Percentiles rank a stretch among this genome's conserved stretches.
Evolutionary conservation across 306 rosid genomes (phyloP).

Genomic region (Senna siamea): DNA sequence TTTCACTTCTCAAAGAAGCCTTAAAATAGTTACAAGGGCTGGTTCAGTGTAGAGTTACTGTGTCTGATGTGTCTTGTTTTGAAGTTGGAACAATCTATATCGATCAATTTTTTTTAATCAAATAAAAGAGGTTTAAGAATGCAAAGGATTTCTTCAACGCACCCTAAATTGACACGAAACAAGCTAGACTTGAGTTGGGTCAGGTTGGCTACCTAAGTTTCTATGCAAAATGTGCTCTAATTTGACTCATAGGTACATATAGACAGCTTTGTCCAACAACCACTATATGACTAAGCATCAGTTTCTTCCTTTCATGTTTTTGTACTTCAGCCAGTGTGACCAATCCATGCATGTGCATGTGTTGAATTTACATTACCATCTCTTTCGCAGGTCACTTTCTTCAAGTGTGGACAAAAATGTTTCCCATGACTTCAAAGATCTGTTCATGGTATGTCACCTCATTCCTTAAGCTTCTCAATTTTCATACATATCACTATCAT

Average conservation of each 20-base stretch:
- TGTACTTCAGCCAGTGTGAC: not conserved
- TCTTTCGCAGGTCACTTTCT: slow-evolving; percentile 60
- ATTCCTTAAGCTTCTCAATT: not conserved
- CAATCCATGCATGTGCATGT: slow-evolving; percentile 1
- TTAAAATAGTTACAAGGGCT: not conserved
- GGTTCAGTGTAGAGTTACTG: not conserved
- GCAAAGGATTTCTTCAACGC: too few relatives aligned
- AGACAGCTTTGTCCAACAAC: slow-evolving; percentile 12
- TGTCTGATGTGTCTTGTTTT: not conserved
- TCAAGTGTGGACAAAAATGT: slow-evolving; percentile 59
- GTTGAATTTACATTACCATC: slow-evolving; percentile 28
- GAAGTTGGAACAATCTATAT: not conserved
- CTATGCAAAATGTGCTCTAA: slow-evolving; percentile 19
- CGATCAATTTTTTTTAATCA: too few relatives aligned
- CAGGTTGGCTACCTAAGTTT: slow-evolving; percentile 15
- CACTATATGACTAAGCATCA: not conserved
- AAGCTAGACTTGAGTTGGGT: not conserved
- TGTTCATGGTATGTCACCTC: slow-evolving; percentile 45
- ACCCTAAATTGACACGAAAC: slow-evolving; percentile 18
- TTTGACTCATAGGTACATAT: not conserved
- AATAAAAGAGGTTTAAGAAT: too few relatives aligned
- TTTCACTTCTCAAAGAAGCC: slow-evolving; percentile 10
- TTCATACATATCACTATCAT: too few relatives aligned
- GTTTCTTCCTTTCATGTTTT: slow-evolving; percentile 11
- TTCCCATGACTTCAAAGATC: slow-evolving; percentile 56